Percentiles rank a stretch among this genome's conserved stretches.
phyloP scores from a whole-genome alignment of 2,329 filamentous ascomycete species.

The Verticillium dahliae region DNA sequence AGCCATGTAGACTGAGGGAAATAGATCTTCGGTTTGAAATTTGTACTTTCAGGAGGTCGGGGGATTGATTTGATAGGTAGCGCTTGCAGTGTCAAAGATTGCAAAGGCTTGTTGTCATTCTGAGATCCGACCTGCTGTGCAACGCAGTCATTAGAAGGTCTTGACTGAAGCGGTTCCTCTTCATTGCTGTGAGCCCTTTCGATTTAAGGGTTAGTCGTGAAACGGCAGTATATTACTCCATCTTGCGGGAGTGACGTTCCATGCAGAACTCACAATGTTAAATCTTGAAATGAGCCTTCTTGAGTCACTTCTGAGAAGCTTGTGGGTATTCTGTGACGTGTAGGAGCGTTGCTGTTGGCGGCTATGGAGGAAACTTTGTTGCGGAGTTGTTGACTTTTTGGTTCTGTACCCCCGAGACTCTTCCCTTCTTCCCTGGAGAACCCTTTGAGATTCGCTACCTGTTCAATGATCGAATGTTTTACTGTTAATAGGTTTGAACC shows the following conservation, averaged over 20 bases:
- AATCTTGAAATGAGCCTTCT: neutral
- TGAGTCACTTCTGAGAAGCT: too few relatives aligned
- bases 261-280: neutral
- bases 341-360: too few relatives aligned
- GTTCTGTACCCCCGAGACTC: neutral
- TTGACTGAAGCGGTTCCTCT: neutral
- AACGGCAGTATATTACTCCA: neutral
- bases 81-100: neutral
- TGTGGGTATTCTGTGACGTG: too few relatives aligned
- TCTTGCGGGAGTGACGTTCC: neutral
- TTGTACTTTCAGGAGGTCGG: neutral
- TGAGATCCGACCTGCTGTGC: too few relatives aligned
- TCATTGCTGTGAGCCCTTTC: too few relatives aligned
- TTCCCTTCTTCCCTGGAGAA: neutral
- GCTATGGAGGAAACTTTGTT: neutral
- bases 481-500: neutral
- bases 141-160: neutral
- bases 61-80: neutral
- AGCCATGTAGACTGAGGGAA: neutral
- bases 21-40: neutral
- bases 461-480: neutral
- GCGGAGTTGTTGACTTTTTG: neutral
- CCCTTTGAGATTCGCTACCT: neutral
- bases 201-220: too few relatives aligned
- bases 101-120: neutral